Percentiles rank a stretch among this genome's conserved stretches.
Evolutionary conservation across 2,329 filamentous ascomycete genomes (phyloP).

Genomic region (Westerdykella ornata): DNA sequence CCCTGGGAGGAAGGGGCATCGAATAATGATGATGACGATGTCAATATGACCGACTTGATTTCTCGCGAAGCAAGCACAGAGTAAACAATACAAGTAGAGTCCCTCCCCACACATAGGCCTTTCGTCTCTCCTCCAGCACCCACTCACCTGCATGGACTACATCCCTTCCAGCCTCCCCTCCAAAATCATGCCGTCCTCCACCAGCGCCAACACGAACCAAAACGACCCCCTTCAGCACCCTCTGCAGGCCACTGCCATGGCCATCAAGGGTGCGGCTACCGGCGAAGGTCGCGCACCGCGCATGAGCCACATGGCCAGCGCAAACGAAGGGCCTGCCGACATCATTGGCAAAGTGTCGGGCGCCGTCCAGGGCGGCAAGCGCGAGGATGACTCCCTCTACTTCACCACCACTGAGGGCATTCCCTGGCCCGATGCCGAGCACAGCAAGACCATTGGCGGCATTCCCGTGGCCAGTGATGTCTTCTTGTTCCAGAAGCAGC

Average conservation of each 20-base stretch:
- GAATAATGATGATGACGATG: too few relatives aligned
- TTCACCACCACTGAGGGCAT: conserved; percentile 52
- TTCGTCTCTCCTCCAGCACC: too few relatives aligned
- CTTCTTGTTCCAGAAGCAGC: conserved; percentile 51
- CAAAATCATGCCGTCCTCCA: conserved; percentile 16
- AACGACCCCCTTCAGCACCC: conserved; percentile 36
- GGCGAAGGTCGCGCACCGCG: conserved; percentile 37
- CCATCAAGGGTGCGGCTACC: conserved; percentile 35
- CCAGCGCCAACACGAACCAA: conserved; percentile 28
- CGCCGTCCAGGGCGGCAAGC: conserved; percentile 41
- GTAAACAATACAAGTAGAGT: too few relatives aligned
- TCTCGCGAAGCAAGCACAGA: too few relatives aligned
- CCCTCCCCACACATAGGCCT: too few relatives aligned
- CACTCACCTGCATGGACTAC: conserved; percentile 8
- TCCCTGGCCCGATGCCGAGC: conserved; percentile 46
- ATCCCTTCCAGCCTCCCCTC: conserved; percentile 12
- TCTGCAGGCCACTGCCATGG: conserved; percentile 38
- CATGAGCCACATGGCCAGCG: conserved; percentile 35
- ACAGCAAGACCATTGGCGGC: conserved; percentile 50
- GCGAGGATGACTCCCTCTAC: conserved; percentile 46
- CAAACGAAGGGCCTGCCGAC: conserved; percentile 49
- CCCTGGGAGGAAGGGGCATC: too few relatives aligned
- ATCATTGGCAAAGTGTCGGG: conserved; percentile 49
- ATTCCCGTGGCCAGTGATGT: conserved; percentile 47
- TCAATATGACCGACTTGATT: too few relatives aligned